phyloP scores from a whole-genome alignment of 108 stramenopile species.

The Fistulifera solaris region DNA sequence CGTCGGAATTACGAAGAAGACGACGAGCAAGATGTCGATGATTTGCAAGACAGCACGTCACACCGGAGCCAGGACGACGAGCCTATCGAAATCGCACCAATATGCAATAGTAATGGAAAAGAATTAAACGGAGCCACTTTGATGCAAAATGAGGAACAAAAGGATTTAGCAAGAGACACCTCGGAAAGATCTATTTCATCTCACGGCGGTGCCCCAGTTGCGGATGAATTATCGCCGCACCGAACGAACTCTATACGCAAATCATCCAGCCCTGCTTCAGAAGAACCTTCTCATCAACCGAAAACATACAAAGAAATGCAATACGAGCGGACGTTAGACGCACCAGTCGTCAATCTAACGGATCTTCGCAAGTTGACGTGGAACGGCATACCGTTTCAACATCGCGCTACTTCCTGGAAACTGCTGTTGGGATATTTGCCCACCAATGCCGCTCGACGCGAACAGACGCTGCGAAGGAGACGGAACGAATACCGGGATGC shows the following conservation, averaged over 20 bases:
- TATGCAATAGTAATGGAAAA: not conserved
- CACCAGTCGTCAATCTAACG: slow-evolving; percentile 42
- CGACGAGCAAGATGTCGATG: slow-evolving; percentile 12
- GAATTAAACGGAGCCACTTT: not conserved
- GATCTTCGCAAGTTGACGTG: slow-evolving; percentile 61
- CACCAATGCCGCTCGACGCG: slow-evolving; percentile 52
- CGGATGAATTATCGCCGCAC: not conserved
- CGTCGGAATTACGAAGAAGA: slow-evolving; percentile 31
- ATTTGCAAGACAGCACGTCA: slow-evolving; percentile 4
- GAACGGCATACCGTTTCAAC: slow-evolving; percentile 71
- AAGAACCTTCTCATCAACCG: not conserved
- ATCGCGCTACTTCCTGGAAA: slow-evolving; percentile 68
- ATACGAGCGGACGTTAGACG: slow-evolving; percentile 45
- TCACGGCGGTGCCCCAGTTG: not conserved
- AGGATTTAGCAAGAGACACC: not conserved
- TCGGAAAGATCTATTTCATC: not conserved
- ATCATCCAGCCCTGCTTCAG: not conserved
- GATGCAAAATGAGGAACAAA: not conserved
- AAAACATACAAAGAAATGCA: slow-evolving; percentile 52
- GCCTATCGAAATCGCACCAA: not conserved
- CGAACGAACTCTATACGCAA: not conserved
- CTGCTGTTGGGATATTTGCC: slow-evolving; percentile 73
- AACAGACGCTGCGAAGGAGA: slow-evolving; percentile 51
- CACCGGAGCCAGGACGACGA: not conserved
- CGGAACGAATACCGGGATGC: slow-evolving; percentile 78